A percentile compares a stretch with the other conserved stretches of the same genome.
Conservation (phyloP, 2,329 filamentous ascomycete species). For the Arthrobotrys conoides region DNA sequence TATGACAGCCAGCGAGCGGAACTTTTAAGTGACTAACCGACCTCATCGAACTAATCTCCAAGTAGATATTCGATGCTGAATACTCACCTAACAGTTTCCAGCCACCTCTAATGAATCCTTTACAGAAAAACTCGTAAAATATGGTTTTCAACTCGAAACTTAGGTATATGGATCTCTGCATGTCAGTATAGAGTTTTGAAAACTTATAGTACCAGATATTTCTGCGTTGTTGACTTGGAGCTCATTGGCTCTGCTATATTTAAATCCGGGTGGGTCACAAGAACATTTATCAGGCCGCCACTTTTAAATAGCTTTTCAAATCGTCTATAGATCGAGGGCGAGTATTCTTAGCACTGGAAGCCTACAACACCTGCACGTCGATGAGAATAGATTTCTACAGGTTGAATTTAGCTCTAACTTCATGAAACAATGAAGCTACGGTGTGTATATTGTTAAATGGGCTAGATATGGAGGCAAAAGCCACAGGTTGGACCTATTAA, state of each 20-base stretch:
- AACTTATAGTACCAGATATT: not conserved
- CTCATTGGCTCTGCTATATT: not conserved
- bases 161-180: not conserved
- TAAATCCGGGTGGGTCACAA: not conserved
- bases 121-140: not conserved
- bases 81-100: not conserved
- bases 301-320: not conserved
- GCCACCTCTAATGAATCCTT: conserved; percentile 8
- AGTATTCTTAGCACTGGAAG: not conserved
- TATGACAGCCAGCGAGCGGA: conserved; percentile 26
- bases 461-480: conserved; percentile 1
- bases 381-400: not conserved
- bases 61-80: conserved; percentile 12
- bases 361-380: not conserved
- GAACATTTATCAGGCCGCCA: not conserved
- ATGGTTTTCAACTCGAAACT: not conserved
- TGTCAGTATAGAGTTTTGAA: not conserved
- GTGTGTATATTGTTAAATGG: not conserved
- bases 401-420: not conserved
- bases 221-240: not conserved
- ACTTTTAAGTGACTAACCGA: conserved; percentile 22
- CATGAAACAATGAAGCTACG: not conserved
- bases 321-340: not conserved
- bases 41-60: conserved; percentile 13
- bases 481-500: conserved; percentile 16